Conservation (phyloP, 2,329 filamentous ascomycete species). For the Aureobasidium musti region DNA sequence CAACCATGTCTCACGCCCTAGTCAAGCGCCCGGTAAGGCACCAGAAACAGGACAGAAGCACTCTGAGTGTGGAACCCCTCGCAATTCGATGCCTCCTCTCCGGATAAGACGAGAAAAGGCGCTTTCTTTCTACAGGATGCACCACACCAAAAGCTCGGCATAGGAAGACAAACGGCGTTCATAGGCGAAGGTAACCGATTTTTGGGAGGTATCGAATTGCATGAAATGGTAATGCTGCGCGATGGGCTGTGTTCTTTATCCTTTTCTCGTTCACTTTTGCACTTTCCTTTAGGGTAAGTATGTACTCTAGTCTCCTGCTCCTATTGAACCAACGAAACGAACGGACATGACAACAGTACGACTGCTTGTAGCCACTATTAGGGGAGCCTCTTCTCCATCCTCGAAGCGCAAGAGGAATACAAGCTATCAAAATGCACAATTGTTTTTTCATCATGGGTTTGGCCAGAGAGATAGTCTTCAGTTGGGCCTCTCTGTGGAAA, state of each 20-base stretch:
- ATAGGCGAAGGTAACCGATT: constrained; percentile 20
- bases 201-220: constrained; percentile 20
- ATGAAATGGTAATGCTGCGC: constrained; percentile 14
- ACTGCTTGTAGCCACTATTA: not conserved
- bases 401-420: too few relatives aligned
- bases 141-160: constrained; percentile 11
- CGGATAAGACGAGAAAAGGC: constrained; percentile 1
- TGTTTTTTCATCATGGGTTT: too few relatives aligned
- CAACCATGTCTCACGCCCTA: constrained; percentile 27
- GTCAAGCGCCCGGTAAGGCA: constrained; percentile 28
- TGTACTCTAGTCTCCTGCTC: constrained; percentile 22
- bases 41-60: constrained; percentile 10
- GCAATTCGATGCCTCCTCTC: constrained; percentile 12
- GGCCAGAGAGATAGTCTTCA: too few relatives aligned
- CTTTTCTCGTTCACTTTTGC: not conserved
- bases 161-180: constrained; percentile 6
- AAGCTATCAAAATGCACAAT: too few relatives aligned
- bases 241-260: not conserved
- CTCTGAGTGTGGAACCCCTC: not conserved
- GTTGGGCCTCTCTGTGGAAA: too few relatives aligned
- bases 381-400: not conserved
- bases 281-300: constrained; percentile 22
- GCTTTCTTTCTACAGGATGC: not conserved
- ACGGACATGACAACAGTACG: not conserved
- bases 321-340: not conserved